Conservation (phyloP, 2,329 filamentous ascomycete genomes). For the Madurella mycetomatis region DNA sequence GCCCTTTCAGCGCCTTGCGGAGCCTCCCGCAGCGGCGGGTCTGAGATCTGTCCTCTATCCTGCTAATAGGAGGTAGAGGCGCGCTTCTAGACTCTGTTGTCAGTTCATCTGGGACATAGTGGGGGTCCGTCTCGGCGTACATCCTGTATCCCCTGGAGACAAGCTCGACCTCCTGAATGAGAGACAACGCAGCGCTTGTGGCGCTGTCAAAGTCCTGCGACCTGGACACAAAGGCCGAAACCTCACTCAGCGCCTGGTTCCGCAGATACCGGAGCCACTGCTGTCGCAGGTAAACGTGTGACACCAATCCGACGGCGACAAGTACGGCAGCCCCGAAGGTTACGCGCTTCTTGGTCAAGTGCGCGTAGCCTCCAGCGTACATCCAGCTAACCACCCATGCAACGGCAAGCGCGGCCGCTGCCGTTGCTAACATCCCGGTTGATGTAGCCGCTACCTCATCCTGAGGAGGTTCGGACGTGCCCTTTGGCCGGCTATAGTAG, state of each 20-base stretch:
- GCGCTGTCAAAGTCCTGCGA: constrained; percentile 79
- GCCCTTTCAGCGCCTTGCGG: constrained; percentile 67
- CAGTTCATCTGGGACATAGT: constrained; percentile 1
- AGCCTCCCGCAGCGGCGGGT: constrained; percentile 74
- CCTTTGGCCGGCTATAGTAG: constrained; percentile 24
- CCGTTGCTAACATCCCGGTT: constrained; percentile 47
- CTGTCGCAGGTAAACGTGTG: constrained; percentile 69
- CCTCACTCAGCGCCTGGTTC: constrained; percentile 66
- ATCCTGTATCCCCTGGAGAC: constrained; percentile 87
- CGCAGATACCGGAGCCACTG: constrained; percentile 79
- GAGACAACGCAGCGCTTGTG: constrained; percentile 67
- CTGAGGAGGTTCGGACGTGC: constrained; percentile 10
- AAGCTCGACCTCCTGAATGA: constrained; percentile 93
- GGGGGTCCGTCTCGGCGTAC: constrained; percentile 42
- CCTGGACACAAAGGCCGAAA: constrained; percentile 64
- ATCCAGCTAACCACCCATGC: constrained; percentile 72
- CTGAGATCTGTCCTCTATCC: constrained; percentile 79
- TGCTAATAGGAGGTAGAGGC: constrained; percentile 85
- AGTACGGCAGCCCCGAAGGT: constrained; percentile 42
- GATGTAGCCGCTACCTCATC: constrained; percentile 33
- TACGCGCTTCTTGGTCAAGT: constrained; percentile 54
- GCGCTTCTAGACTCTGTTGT: constrained; percentile 58
- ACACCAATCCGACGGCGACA: constrained; percentile 52
- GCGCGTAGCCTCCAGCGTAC: constrained; percentile 46
- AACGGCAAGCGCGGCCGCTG: constrained; percentile 63